These are phyloP conservation scores for Aspergillus latus DNA, from an alignment of 2,329 filamentous ascomycete species.

Conservation along the genomic window DNA sequence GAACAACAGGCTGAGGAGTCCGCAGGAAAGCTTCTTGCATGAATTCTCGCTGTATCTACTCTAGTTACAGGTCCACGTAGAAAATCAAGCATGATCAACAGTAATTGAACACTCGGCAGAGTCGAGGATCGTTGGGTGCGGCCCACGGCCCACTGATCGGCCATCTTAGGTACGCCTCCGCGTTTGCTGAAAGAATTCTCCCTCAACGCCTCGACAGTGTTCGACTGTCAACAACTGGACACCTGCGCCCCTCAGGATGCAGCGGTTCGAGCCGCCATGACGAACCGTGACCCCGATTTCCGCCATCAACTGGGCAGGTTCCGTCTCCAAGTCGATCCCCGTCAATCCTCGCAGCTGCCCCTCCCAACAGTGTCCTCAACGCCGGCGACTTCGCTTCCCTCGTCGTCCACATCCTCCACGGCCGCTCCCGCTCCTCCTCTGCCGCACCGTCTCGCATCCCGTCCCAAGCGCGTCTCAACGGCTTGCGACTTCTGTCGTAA, in stretches of 20 bases:
- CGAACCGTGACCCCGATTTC: conserved; percentile 25
- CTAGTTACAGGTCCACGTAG: too few relatives aligned
- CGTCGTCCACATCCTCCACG: background rate
- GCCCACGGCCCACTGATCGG: background rate
- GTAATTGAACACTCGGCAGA: too few relatives aligned
- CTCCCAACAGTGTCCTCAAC: conserved; percentile 5
- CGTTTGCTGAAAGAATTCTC: background rate
- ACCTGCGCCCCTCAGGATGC: conserved; percentile 20
- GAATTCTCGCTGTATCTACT: too few relatives aligned
- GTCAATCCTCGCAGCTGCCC: conserved; percentile 10
- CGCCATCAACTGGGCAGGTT: conserved; percentile 26
- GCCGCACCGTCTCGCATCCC: conserved; percentile 14
- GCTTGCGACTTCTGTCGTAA: conserved; percentile 44
- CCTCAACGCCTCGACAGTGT: background rate
- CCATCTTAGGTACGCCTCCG: background rate
- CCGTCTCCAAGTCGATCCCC: conserved; percentile 19
- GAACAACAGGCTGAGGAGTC: too few relatives aligned
- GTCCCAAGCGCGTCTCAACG: conserved; percentile 40
- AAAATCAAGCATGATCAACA: too few relatives aligned
- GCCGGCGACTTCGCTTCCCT: conserved; percentile 3
- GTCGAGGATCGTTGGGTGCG: background rate
- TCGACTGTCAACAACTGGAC: background rate
- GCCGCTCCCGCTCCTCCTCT: conserved; percentile 1
- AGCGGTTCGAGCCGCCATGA: conserved; percentile 33
- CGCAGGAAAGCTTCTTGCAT: too few relatives aligned